Base-by-base conservation (phyloP, 2,329 filamentous ascomycete genomes). In the Trichoderma oligosporum region DNA sequence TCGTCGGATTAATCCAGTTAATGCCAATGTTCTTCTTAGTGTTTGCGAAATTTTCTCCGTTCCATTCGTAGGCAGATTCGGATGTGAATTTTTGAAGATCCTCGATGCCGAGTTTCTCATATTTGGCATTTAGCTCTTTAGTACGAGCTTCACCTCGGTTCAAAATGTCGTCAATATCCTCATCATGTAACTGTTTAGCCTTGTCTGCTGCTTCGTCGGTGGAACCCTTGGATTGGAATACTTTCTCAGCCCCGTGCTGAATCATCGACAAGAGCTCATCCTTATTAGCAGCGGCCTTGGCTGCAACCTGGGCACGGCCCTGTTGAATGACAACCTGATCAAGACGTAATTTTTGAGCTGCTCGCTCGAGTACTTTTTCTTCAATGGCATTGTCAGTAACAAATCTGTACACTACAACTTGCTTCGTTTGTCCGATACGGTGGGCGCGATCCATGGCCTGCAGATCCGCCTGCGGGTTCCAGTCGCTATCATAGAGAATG, bases 371-470 rank as follows among this genome's bases (percentile, higher is more conserved):
- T 8, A 99, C 94, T 76, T 99, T 97, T 74, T 99, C 94, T 69
- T 99, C 94, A 60, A 99, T 97, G 0, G 94, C 94, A 68, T 96
- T 95, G 70, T 99, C 94, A 0, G 95, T 99, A 22, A 99, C 89
- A 66, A 99, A 97, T 60, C 94, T 85, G 76, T 96, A 99, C 3
- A 99, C 94, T 41, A 92, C 83, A 9, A 99, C 94, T 71, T 99
- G 94, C 75, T 99, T 99, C 4, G 91, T 99, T 75, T 99, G 94
- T 36, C 94, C 94, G 65, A 99, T 99, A 76, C 94, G 91, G 76
- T 99, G 94, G 51, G 94, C 94, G 70, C 94, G 89, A 68, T 99
- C 94, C 94, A 99, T 99, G 57, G 94, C 94, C 73, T 99, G 94
- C 59, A 99, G 76, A 84, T 99, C 94, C 16, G 94, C 94, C 73